These are phyloP conservation scores for Sphagnum tenellum DNA, from an alignment of 225 moss, liverwort and hornwort species.

Conservation along the genomic window DNA sequence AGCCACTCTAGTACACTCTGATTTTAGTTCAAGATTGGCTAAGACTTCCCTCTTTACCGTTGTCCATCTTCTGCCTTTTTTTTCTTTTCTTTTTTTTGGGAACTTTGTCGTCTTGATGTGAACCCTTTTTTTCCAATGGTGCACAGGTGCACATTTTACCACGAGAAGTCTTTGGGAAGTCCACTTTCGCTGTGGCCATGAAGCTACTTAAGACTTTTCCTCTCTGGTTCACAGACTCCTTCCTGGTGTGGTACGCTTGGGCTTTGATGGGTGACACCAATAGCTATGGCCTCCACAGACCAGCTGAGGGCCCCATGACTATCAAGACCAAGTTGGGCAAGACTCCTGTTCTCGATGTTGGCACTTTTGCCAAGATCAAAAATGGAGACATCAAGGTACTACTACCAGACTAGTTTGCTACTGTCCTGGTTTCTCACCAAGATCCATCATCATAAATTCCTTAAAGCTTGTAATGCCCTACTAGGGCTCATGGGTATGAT, in stretches of 20 bases:
- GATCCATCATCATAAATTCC: no score
- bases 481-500: no score
- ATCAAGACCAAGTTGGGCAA: constrained; percentile 57
- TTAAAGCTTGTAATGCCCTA: no score
- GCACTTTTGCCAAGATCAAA: constrained; percentile 70
- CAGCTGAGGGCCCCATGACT: constrained; percentile 63
- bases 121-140: not conserved
- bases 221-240: constrained; percentile 66
- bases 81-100: no score
- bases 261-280: constrained; percentile 57
- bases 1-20: no score
- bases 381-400: constrained; percentile 71
- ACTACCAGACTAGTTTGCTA: no score
- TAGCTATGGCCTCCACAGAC: constrained; percentile 54
- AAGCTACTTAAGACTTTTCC: constrained; percentile 62
- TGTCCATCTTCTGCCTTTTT: no score
- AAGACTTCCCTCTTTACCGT: no score
- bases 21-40: no score
- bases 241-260: constrained; percentile 58
- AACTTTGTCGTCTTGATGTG: no score
- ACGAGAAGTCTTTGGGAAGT: constrained; percentile 67
- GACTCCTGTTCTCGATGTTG: constrained; percentile 86
- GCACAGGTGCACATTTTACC: constrained; percentile 81
- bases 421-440: no score
- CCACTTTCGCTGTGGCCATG: constrained; percentile 73